Conservation (phyloP, 345 rosid genomes). For the Crucihimalaya himalaica region DNA sequence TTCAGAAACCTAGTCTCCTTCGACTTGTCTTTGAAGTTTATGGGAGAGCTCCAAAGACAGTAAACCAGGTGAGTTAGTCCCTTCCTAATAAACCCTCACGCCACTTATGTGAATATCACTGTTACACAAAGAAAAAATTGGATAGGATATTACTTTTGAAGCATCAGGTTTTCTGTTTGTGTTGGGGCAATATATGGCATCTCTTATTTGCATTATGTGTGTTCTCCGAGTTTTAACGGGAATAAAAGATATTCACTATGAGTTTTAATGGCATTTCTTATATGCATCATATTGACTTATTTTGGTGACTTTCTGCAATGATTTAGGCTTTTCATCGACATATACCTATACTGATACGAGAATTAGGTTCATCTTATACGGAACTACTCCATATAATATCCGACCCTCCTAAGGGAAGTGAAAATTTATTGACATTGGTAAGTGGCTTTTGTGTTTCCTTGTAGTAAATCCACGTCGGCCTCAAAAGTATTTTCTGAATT, state of each 20-base stretch:
- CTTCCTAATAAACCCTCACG: conserved; percentile 12
- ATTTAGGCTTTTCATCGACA: conserved; percentile 91
- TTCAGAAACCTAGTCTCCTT: conserved; percentile 87
- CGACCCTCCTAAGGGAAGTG: conserved; percentile 97
- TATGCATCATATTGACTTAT: conserved; percentile 6
- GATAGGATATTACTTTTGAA: background rate
- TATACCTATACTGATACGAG: conserved; percentile 77
- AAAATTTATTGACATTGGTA: conserved; percentile 89
- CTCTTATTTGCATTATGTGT: background rate
- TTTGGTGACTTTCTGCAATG: conserved; percentile 26
- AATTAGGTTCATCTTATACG: conserved; percentile 77
- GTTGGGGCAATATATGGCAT: background rate
- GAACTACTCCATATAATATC: conserved; percentile 82
- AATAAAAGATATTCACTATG: background rate
- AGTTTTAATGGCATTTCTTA: no score
- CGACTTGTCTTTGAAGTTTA: conserved; percentile 76
- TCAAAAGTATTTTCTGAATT: conserved; percentile 22
- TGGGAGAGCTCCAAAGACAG: conserved; percentile 72
- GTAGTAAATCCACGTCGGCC: conserved; percentile 19
- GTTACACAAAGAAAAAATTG: background rate
- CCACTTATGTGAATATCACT: conserved; percentile 13
- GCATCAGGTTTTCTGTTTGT: background rate
- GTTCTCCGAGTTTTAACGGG: background rate
- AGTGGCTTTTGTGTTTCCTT: conserved; percentile 33
- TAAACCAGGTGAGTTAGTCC: conserved; percentile 67